phyloP scores from a whole-genome alignment of 2,329 filamentous ascomycete genomes.

The Aspergillus novofumigatus region DNA sequence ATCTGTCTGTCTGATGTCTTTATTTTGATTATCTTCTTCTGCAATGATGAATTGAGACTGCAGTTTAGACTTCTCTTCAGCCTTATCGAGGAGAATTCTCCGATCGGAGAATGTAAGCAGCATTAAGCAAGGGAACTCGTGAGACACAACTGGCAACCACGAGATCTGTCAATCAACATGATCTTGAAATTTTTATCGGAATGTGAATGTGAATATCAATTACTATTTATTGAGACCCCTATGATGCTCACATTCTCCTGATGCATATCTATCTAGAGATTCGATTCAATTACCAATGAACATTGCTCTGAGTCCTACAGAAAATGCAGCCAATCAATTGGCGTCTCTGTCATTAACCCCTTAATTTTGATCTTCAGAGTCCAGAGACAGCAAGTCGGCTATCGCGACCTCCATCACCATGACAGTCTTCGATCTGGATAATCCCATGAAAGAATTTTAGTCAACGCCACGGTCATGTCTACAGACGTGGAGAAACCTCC shows the following conservation, averaged over 20 bases:
- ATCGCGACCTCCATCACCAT: not conserved
- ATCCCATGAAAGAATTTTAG: not conserved
- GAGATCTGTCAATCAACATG: not conserved
- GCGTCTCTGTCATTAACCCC: not conserved
- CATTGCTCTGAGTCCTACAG: not conserved
- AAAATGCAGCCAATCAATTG: not conserved
- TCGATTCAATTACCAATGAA: not conserved
- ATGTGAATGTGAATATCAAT: not conserved
- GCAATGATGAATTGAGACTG: too few species aligned
- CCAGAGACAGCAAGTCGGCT: not conserved
- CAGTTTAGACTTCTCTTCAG: too few species aligned
- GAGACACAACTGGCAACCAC: not conserved
- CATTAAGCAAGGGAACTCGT: not conserved
- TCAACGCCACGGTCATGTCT: not conserved
- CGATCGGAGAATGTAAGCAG: not conserved
- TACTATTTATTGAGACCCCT: not conserved
- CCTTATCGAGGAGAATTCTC: too few species aligned
- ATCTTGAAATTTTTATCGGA: not conserved
- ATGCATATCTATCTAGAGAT: not conserved
- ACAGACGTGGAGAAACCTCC: conserved; percentile 1
- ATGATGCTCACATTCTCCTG: not conserved
- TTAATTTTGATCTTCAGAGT: not conserved
- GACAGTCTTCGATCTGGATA: not conserved
- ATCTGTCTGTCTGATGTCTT: too few species aligned
- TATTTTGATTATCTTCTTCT: too few species aligned